Evolutionary conservation across 106 monocot species (phyloP).

Genomic region (Platanthera guangdongensis): DNA sequence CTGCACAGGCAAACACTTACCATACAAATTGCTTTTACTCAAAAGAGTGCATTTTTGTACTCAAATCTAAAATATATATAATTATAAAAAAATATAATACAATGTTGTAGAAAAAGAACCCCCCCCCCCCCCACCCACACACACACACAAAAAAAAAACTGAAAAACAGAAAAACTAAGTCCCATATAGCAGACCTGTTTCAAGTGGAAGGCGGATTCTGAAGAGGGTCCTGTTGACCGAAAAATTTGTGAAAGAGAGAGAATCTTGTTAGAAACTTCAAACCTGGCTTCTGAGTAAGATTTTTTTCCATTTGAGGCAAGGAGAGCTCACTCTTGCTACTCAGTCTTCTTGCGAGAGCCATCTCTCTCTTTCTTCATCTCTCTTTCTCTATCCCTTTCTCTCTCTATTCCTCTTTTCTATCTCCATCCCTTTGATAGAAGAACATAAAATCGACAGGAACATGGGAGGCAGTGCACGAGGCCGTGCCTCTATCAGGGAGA

Average conservation of each 20-base stretch:
- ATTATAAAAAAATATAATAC: background rate
- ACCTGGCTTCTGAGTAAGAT: background rate
- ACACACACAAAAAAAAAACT: background rate
- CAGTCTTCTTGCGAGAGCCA: background rate
- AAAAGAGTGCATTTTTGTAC: background rate
- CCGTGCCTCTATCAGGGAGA: background rate
- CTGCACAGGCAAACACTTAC: background rate
- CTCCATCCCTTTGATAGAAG: conserved; percentile 3
- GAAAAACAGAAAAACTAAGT: background rate
- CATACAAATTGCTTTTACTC: conserved; percentile 1
- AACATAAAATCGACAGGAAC: background rate
- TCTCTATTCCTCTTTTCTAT: background rate
- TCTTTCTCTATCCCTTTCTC: background rate
- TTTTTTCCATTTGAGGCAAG: background rate
- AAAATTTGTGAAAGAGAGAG: background rate
- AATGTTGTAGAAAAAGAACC: background rate
- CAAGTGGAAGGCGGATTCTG: background rate
- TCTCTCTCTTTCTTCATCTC: background rate
- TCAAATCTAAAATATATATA: background rate
- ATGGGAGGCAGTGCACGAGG: background rate
- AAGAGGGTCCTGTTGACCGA: background rate
- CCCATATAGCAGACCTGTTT: background rate
- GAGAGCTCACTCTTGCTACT: background rate
- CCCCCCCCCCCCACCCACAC: too few relatives aligned
- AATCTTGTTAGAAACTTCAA: background rate